Evolutionary conservation across 2,329 filamentous ascomycete species (phyloP).

Genomic region (Harringtonia lauricola): DNA sequence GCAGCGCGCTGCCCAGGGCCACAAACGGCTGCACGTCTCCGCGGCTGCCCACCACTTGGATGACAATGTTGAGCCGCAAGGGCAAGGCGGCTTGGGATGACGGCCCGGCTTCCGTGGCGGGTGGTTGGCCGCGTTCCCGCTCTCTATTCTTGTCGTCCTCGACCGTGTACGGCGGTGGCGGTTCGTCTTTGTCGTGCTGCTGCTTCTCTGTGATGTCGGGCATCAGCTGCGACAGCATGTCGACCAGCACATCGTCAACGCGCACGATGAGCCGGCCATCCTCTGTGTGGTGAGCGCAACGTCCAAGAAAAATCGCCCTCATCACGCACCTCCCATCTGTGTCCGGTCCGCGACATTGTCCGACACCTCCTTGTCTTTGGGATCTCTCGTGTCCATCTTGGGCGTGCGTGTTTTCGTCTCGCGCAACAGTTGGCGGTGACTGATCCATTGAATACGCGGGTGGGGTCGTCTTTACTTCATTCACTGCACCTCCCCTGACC

Average conservation of each 20-base stretch:
- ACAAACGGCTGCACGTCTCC: conserved; percentile 70
- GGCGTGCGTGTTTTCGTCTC: too few relatives aligned
- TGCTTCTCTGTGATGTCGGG: neutral
- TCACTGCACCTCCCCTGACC: too few relatives aligned
- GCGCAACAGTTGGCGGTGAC: too few relatives aligned
- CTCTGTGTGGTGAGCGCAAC: neutral
- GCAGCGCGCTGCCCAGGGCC: conserved; percentile 53
- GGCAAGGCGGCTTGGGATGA: neutral
- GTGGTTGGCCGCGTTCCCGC: neutral
- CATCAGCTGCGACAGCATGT: neutral
- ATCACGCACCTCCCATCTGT: neutral
- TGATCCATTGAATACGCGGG: too few relatives aligned
- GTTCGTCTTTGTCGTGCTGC: neutral
- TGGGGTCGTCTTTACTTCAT: too few relatives aligned
- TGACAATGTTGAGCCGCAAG: conserved; percentile 49
- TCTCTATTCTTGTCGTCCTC: neutral
- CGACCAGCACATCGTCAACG: neutral
- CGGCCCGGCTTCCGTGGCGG: neutral
- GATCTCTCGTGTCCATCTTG: too few relatives aligned
- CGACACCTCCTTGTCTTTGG: too few relatives aligned
- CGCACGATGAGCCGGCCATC: neutral
- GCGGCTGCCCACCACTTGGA: conserved; percentile 63
- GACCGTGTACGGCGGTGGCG: neutral
- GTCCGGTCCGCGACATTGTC: neutral
- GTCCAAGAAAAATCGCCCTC: neutral